Percentiles rank a stretch among this genome's conserved stretches.
These are phyloP conservation scores for Balakata baccata DNA, from an alignment of 345 rosid species.

Conservation along the genomic window DNA sequence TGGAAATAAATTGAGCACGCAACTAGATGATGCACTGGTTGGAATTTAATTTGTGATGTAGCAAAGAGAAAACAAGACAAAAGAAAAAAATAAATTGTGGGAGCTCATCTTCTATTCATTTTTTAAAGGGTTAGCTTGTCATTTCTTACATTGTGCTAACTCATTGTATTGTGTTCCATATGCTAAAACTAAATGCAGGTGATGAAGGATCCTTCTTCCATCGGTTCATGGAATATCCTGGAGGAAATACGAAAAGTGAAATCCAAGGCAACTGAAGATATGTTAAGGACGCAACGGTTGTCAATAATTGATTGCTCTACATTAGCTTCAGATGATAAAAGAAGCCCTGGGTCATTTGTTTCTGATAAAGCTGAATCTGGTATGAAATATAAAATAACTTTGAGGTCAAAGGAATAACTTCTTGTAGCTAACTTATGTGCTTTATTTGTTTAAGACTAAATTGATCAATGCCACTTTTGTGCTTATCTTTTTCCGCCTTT, in stretches of 20 bases:
- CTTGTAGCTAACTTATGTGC: conserved; percentile 30
- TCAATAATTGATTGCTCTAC: conserved; percentile 48
- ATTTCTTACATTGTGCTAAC: conserved; percentile 1
- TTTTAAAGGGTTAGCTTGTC: background rate
- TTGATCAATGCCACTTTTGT: background rate
- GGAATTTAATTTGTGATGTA: background rate
- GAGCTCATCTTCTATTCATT: background rate
- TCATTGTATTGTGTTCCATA: conserved; percentile 12
- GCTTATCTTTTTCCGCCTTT: background rate
- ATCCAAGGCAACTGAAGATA: conserved; percentile 80
- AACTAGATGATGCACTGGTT: background rate
- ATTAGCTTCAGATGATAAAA: conserved; percentile 40
- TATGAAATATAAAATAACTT: conserved; percentile 22
- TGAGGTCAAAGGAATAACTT: conserved; percentile 25
- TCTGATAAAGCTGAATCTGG: conserved; percentile 23
- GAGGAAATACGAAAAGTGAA: conserved; percentile 89
- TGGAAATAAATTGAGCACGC: conserved; percentile 2
- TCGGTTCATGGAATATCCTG: conserved; percentile 69
- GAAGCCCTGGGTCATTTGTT: conserved; percentile 18
- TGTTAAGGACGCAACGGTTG: conserved; percentile 52
- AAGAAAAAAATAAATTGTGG: background rate
- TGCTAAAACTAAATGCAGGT: conserved; percentile 46
- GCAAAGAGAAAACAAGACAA: background rate
- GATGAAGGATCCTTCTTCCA: conserved; percentile 45
- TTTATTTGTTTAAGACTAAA: conserved; percentile 8